A percentile compares a stretch with the other conserved stretches of the same genome.
phyloP scores from a whole-genome alignment of 345 rosid genomes.

The Salix dunnii region DNA sequence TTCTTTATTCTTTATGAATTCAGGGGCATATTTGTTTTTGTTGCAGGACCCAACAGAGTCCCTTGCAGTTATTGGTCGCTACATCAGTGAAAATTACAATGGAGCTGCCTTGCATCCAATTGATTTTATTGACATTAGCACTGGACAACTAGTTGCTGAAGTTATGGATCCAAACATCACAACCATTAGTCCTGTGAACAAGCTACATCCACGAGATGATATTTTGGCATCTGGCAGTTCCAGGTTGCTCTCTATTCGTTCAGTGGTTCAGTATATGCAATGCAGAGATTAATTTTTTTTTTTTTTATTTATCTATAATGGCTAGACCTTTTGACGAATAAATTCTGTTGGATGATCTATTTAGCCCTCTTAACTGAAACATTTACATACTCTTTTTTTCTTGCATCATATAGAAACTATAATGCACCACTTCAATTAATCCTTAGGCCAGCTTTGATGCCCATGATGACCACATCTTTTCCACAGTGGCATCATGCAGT shows the following conservation, averaged over 20 bases:
- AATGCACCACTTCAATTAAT: not conserved
- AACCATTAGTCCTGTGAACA: constrained; percentile 90
- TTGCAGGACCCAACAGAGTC: constrained; percentile 86
- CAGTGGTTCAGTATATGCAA: not conserved
- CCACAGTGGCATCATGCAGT: not conserved
- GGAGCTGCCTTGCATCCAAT: constrained; percentile 92
- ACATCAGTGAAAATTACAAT: constrained; percentile 84
- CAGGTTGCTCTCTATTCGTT: constrained; percentile 43
- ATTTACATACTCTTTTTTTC: not conserved
- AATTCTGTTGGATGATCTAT: not conserved
- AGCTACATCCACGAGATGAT: constrained; percentile 90
- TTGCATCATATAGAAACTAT: not conserved
- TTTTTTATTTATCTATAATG: not conserved
- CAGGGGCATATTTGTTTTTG: not conserved
- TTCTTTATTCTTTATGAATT: not conserved
- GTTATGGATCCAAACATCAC: constrained; percentile 93
- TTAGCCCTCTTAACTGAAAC: not conserved
- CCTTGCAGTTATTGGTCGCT: constrained; percentile 83
- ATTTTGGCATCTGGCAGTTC: constrained; percentile 93
- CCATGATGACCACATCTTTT: not conserved
- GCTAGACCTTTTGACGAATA: not conserved
- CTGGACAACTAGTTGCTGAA: constrained; percentile 85
- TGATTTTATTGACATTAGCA: constrained; percentile 80
- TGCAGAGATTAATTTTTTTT: not conserved
- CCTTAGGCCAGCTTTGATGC: not conserved